Evolutionary conservation across 1,284 basidiomycete species (phyloP).

Genomic region (Irpex sp.): DNA sequence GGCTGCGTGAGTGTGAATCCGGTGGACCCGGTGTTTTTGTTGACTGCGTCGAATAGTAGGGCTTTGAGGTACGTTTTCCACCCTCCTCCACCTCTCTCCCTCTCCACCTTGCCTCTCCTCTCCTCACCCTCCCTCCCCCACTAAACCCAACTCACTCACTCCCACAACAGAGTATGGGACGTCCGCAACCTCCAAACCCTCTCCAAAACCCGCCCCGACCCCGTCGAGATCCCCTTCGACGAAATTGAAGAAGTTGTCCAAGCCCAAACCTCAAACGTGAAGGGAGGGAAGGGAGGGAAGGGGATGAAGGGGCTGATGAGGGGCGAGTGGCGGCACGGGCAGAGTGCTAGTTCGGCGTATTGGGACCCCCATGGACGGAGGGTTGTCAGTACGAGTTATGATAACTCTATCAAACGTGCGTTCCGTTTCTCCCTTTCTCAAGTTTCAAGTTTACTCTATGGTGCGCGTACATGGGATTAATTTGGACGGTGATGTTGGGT

Average conservation of each 20-base stretch:
- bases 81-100: no score
- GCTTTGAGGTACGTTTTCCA: constrained; percentile 50
- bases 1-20: constrained; percentile 77
- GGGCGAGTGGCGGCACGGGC: constrained; percentile 63
- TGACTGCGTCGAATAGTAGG: constrained; percentile 73
- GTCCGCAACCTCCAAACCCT: constrained; percentile 50
- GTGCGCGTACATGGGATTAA: no score
- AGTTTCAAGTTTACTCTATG: no score
- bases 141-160: not conserved
- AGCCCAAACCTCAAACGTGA: no score
- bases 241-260: constrained; percentile 31
- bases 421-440: constrained; percentile 11
- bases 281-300: constrained; percentile 37
- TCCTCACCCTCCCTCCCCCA: no score
- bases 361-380: constrained; percentile 76
- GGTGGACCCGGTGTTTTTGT: constrained; percentile 54
- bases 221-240: constrained; percentile 47
- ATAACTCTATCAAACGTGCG: constrained; percentile 68
- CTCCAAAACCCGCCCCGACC: constrained; percentile 13
- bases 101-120: no score
- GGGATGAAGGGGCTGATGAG: constrained; percentile 52
- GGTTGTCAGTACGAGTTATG: constrained; percentile 79
- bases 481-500: no score
- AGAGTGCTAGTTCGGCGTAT: constrained; percentile 75
- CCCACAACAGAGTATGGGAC: constrained; percentile 65